Conservation (phyloP, 2,329 filamentous ascomycete species). For the Aciculosporium take region DNA sequence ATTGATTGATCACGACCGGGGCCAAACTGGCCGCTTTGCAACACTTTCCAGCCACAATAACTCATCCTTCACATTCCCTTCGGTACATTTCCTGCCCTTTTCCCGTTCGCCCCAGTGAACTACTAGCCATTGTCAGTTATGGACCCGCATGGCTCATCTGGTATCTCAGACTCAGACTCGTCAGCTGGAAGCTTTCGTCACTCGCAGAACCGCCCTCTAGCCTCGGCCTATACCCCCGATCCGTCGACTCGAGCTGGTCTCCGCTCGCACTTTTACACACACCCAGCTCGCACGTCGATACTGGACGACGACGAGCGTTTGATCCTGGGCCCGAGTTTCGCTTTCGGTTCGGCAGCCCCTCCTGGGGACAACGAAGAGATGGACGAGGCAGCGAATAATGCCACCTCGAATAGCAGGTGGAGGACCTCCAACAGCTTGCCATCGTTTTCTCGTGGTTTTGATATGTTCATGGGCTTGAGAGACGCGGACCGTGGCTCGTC, state of each 20-base stretch:
- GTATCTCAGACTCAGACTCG: slow-evolving; percentile 13
- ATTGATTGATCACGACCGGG: background rate
- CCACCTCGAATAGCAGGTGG: slow-evolving; percentile 11
- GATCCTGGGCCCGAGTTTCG: slow-evolving; percentile 8
- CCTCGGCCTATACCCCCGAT: slow-evolving; percentile 15
- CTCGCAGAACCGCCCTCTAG: slow-evolving; percentile 5
- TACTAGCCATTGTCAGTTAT: slow-evolving; percentile 8
- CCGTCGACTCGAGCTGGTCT: slow-evolving; percentile 17
- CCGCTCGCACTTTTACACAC: slow-evolving; percentile 32
- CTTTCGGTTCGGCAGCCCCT: slow-evolving; percentile 3
- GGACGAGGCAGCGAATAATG: slow-evolving; percentile 21
- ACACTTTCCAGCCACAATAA: background rate
- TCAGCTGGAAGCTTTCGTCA: slow-evolving; percentile 9
- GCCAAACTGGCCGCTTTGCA: background rate
- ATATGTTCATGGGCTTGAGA: slow-evolving; percentile 28
- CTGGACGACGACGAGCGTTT: slow-evolving; percentile 32
- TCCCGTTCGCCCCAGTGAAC: background rate
- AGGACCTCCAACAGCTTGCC: slow-evolving; percentile 20
- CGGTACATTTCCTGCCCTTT: slow-evolving; percentile 1
- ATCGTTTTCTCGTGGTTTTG: slow-evolving; percentile 38
- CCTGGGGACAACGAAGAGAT: slow-evolving; percentile 12
- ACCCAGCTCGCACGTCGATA: slow-evolving; percentile 25
- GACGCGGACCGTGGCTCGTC: slow-evolving; percentile 13
- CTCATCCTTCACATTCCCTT: too few species aligned
- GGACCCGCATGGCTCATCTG: slow-evolving; percentile 14